These are phyloP conservation scores for Colletotrichum graminicola DNA, from an alignment of 2,329 filamentous ascomycete genomes.

Conservation along the genomic window DNA sequence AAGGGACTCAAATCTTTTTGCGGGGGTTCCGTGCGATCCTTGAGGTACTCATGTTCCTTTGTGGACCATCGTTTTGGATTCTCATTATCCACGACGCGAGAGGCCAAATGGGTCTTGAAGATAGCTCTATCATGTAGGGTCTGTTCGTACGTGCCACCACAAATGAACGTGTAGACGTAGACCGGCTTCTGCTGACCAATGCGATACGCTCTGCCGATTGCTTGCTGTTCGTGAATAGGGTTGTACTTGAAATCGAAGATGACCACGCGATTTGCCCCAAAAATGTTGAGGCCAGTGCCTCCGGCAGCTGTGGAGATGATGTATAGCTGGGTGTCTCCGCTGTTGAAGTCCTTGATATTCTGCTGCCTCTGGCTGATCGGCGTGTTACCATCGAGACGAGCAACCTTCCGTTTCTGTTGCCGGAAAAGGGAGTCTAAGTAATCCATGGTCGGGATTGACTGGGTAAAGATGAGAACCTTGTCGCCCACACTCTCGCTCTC, in stretches of 20 bases:
- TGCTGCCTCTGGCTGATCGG: constrained; percentile 68
- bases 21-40: constrained; percentile 64
- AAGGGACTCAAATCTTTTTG: constrained; percentile 66
- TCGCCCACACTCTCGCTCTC: constrained; percentile 73
- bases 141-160: constrained; percentile 84
- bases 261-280: constrained; percentile 85
- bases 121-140: constrained; percentile 78
- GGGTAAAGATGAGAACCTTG: constrained; percentile 85
- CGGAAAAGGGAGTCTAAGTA: constrained; percentile 73
- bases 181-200: constrained; percentile 85
- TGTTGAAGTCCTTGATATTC: constrained; percentile 78
- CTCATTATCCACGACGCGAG: constrained; percentile 85
- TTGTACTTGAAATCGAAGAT: constrained; percentile 89
- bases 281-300: constrained; percentile 85
- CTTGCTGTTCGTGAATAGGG: constrained; percentile 85
- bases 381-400: constrained; percentile 77
- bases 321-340: constrained; percentile 68
- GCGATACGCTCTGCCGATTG: constrained; percentile 86
- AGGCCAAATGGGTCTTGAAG: constrained; percentile 86
- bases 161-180: constrained; percentile 85
- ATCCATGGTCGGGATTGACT: constrained; percentile 76
- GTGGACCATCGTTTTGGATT: constrained; percentile 77
- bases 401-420: constrained; percentile 59
- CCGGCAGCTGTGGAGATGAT: constrained; percentile 88
- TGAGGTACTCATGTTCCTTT: constrained; percentile 47